Conservation (phyloP, 106 monocot genomes). For the Iris macrosiphon region DNA sequence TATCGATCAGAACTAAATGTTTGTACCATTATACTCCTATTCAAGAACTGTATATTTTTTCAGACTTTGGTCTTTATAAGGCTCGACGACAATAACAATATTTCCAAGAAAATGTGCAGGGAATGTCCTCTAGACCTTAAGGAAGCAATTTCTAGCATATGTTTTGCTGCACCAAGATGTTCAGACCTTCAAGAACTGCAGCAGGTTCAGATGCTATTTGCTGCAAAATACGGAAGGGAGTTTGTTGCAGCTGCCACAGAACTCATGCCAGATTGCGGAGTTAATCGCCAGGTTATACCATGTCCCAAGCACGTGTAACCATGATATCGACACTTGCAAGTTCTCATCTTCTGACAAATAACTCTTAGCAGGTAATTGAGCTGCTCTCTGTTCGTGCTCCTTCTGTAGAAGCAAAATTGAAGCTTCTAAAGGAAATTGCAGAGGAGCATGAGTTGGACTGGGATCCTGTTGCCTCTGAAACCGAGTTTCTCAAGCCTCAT, state of each 20-base stretch:
- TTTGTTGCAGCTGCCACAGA: slow-evolving; percentile 83
- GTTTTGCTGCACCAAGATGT: slow-evolving; percentile 97
- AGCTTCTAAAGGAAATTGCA: slow-evolving; percentile 95
- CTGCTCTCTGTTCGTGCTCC: slow-evolving; percentile 82
- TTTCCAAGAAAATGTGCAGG: slow-evolving; percentile 47
- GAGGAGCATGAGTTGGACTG: slow-evolving; percentile 94
- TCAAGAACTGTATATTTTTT: too few species aligned
- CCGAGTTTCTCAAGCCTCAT: slow-evolving; percentile 69
- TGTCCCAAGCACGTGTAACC: background rate
- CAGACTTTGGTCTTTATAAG: too few species aligned
- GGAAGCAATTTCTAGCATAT: slow-evolving; percentile 98
- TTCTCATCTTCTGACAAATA: background rate
- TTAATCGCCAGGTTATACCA: slow-evolving; percentile 85
- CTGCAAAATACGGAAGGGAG: slow-evolving; percentile 85
- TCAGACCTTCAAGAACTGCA: slow-evolving; percentile 92
- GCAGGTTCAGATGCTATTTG: slow-evolving; percentile 88
- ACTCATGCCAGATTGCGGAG: slow-evolving; percentile 89
- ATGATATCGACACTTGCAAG: background rate
- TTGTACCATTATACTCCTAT: too few species aligned
- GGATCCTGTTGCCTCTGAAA: slow-evolving; percentile 75
- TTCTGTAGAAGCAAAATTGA: slow-evolving; percentile 72
- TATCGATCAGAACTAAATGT: too few species aligned
- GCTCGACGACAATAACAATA: too few species aligned
- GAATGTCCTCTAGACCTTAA: slow-evolving; percentile 98
- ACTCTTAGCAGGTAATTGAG: slow-evolving; percentile 63